These are phyloP conservation scores for Batrachochytrium dendrobatidis DNA, from an alignment of 371 early-diverging fungal genomes.

Conservation along the genomic window DNA sequence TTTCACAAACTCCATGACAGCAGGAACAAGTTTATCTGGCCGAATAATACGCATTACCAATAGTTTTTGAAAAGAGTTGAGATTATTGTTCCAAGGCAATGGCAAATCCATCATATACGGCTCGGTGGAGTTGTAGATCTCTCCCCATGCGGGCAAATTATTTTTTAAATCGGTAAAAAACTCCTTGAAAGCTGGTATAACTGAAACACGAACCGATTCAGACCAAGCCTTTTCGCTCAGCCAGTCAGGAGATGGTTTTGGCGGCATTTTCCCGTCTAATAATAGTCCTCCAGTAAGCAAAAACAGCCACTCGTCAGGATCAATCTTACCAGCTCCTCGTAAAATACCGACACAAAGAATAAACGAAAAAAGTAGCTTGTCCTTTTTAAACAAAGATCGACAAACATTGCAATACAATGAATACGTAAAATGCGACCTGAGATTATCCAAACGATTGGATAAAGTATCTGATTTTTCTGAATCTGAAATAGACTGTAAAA, in stretches of 20 bases:
- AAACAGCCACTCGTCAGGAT: slow-evolving; percentile 47
- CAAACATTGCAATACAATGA: slow-evolving; percentile 50
- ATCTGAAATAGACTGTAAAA: slow-evolving; percentile 41
- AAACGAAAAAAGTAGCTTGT: slow-evolving; percentile 53
- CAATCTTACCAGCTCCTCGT: slow-evolving; percentile 40
- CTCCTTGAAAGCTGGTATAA: slow-evolving; percentile 31
- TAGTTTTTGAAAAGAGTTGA: slow-evolving; percentile 40
- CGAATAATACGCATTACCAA: slow-evolving; percentile 38
- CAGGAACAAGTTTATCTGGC: slow-evolving; percentile 45
- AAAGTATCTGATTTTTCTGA: slow-evolving; percentile 43
- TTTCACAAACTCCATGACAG: slow-evolving; percentile 45
- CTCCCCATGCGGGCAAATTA: slow-evolving; percentile 20
- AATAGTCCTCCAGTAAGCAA: slow-evolving; percentile 45
- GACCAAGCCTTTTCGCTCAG: slow-evolving; percentile 44
- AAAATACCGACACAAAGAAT: slow-evolving; percentile 44
- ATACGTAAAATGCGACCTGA: slow-evolving; percentile 46
- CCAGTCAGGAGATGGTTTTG: slow-evolving; percentile 46
- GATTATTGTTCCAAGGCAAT: slow-evolving; percentile 38
- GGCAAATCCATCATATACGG: slow-evolving; percentile 35
- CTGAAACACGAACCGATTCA: slow-evolving; percentile 35
- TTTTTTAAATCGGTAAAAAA: slow-evolving; percentile 28
- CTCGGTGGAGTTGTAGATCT: slow-evolving; percentile 36
- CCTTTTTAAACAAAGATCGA: slow-evolving; percentile 51
- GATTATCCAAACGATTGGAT: slow-evolving; percentile 39
- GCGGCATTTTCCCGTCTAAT: slow-evolving; percentile 31